Evolutionary conservation across 2,329 filamentous ascomycete species (phyloP).

Genomic region (Gremmenia infestans): DNA sequence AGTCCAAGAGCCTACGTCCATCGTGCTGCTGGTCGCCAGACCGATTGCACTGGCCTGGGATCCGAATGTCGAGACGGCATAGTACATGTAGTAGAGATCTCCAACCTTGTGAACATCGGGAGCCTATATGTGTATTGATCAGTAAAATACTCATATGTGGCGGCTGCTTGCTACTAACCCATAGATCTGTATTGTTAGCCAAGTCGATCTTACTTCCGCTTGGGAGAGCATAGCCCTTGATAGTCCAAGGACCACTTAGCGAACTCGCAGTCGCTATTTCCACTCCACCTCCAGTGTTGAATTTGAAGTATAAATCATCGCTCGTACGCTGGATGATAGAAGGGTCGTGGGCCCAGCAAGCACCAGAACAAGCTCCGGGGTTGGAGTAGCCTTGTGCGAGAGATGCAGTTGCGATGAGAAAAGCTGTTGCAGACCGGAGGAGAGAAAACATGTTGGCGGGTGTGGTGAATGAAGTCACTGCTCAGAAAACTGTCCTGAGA

Average conservation of each 20-base stretch:
- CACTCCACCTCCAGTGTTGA: slow-evolving; percentile 38
- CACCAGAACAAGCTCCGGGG: slow-evolving; percentile 36
- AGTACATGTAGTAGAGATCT: slow-evolving; percentile 57
- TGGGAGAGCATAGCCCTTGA: slow-evolving; percentile 35
- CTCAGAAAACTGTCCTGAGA: neutral
- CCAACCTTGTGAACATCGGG: slow-evolving; percentile 58
- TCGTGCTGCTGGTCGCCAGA: slow-evolving; percentile 35
- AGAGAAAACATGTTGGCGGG: slow-evolving; percentile 1
- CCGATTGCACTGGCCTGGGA: slow-evolving; percentile 51
- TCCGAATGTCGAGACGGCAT: slow-evolving; percentile 51
- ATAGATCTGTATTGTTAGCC: slow-evolving; percentile 34
- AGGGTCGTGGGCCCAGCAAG: slow-evolving; percentile 39
- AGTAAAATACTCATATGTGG: neutral
- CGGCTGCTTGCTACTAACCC: slow-evolving; percentile 29
- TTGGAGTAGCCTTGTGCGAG: slow-evolving; percentile 28
- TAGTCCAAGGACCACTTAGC: slow-evolving; percentile 39
- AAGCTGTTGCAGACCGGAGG: neutral
- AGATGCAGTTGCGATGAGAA: slow-evolving; percentile 2
- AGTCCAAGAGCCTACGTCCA: slow-evolving; percentile 53
- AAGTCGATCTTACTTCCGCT: slow-evolving; percentile 34
- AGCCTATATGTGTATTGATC: slow-evolving; percentile 39
- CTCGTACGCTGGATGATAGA: slow-evolving; percentile 36
- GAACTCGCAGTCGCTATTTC: slow-evolving; percentile 35
- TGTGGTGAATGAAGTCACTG: neutral
- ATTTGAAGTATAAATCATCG: slow-evolving; percentile 40